Evolutionary conservation across 164 flowering plant species (phyloP), one percentile per base, ranked within the genome.

Genomic region (Magnolia kwangsiensis): DNA sequence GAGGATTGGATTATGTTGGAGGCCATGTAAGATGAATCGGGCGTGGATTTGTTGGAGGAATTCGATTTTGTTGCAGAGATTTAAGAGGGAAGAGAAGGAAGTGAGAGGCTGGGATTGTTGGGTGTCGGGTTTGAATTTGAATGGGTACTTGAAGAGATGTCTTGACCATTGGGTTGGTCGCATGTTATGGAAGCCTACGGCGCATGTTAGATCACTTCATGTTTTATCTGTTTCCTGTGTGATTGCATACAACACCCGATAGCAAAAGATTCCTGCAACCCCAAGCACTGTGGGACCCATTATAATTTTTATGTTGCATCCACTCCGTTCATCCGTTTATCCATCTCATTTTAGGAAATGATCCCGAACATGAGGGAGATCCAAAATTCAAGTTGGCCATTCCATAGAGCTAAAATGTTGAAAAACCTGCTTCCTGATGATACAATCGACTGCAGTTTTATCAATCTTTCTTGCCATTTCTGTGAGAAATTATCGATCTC

Each of bases 11-110:
- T 85, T 88, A 65, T 87, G 89, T 74, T 84, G 88, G 72, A 84
- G 84, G 75, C 90, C 92, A 71, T 84, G 82, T 72, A 88, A 81
- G 76, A 88, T 76, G 77, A 80, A 88, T 50, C 89, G 80, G 70
- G 90, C 86, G 64, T 89, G 90, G 78, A 86, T 76, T 86, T 89
- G 90, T 23, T 77, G 84, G 69, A 89, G 88, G 45, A 80, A 77
- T 20, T 78, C 69, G 9, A 79, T 80, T 3, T 80, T 72, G 69
- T 74, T 85, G 85, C 90, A 87, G 79, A 83, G 83, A 75, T 72
- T 77, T 68, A 88, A 82, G 45, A 87, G 83, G 71, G 87, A 81
- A 63, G 86, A 18, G 18, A 23, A 21, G 8, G 89, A 79, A 65
- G 67, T 80, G 50, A 79, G 76, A 1, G 73, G 63, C 27, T 75